These are phyloP conservation scores for Cyclostephanos tholiformis DNA, from an alignment of 108 stramenopile species.

Conservation along the genomic window DNA sequence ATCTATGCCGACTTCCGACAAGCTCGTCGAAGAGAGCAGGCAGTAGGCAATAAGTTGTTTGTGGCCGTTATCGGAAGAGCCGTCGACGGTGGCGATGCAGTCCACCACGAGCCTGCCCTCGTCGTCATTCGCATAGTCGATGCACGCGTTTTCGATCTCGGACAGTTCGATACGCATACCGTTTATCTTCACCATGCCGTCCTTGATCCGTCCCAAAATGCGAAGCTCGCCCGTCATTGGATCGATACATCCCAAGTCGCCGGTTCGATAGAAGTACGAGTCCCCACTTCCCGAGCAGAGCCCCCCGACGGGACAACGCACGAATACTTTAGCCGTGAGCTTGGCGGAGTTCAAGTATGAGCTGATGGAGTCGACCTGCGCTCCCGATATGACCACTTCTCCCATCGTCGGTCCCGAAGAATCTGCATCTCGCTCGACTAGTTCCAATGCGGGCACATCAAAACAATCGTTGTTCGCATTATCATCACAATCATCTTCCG, in stretches of 20 bases:
- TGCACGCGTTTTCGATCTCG: constrained; percentile 74
- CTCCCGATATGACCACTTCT: constrained; percentile 74
- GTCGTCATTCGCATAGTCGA: constrained; percentile 36
- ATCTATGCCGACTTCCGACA: constrained; percentile 47
- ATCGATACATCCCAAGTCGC: constrained; percentile 74
- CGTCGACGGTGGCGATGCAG: constrained; percentile 54
- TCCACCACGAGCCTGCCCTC: constrained; percentile 46
- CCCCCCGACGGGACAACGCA: constrained; percentile 13
- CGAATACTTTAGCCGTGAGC: constrained; percentile 58
- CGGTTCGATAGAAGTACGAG: constrained; percentile 68
- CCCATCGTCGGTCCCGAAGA: constrained; percentile 42
- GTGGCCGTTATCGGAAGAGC: constrained; percentile 18
- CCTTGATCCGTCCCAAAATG: constrained; percentile 76
- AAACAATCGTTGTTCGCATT: constrained; percentile 19
- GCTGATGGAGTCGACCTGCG: constrained; percentile 64
- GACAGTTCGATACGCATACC: constrained; percentile 81
- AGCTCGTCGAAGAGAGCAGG: constrained; percentile 54
- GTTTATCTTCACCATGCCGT: constrained; percentile 86
- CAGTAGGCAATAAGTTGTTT: constrained; percentile 67
- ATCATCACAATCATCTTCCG: constrained; percentile 17
- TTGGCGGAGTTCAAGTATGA: constrained; percentile 71
- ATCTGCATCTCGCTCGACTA: background rate
- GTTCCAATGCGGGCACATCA: constrained; percentile 9
- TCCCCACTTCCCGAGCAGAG: background rate
- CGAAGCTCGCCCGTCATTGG: constrained; percentile 33